phyloP scores from a whole-genome alignment of 2,329 filamentous ascomycete genomes.

The Nemania diffusa region DNA sequence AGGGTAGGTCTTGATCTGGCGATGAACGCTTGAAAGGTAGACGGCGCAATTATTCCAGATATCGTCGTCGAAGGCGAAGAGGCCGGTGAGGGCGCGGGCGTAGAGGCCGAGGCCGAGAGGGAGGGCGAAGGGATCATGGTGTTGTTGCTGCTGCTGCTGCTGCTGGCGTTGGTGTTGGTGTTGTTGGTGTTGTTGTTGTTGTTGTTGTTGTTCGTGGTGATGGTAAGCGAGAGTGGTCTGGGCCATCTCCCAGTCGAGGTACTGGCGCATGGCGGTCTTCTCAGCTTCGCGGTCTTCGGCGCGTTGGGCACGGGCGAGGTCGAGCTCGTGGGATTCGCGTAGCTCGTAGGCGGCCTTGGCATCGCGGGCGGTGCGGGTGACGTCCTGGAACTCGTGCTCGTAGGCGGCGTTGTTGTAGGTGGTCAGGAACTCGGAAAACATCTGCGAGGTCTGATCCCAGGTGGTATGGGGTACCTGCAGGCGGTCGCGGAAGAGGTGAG shows the following conservation, averaged over 20 bases:
- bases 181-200: conserved; percentile 7
- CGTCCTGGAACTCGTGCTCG: conserved; percentile 77
- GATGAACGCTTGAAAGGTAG: conserved; percentile 69
- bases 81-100: conserved; percentile 75
- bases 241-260: conserved; percentile 85
- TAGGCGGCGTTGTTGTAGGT: conserved; percentile 76
- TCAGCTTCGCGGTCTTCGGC: conserved; percentile 66
- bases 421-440: conserved; percentile 79
- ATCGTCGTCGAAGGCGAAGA: conserved; percentile 77
- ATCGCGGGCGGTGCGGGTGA: conserved; percentile 69
- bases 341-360: conserved; percentile 72
- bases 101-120: conserved; percentile 74
- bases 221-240: conserved; percentile 61
- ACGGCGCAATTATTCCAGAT: conserved; percentile 88
- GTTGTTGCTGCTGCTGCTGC: conserved; percentile 4
- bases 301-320: conserved; percentile 68
- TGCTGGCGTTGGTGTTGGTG: conserved; percentile 9
- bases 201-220: background rate
- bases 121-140: conserved; percentile 53
- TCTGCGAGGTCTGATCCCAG: conserved; percentile 79
- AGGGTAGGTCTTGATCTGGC: conserved; percentile 51
- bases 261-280: conserved; percentile 67
- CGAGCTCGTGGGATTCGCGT: conserved; percentile 75
- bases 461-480: conserved; percentile 77
- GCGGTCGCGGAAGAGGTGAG: conserved; percentile 75